A percentile compares a stretch with the other conserved stretches of the same genome.
Evolutionary conservation across 1,284 basidiomycete species (phyloP).

Genomic region (Filobasidium uniguttulatum): DNA sequence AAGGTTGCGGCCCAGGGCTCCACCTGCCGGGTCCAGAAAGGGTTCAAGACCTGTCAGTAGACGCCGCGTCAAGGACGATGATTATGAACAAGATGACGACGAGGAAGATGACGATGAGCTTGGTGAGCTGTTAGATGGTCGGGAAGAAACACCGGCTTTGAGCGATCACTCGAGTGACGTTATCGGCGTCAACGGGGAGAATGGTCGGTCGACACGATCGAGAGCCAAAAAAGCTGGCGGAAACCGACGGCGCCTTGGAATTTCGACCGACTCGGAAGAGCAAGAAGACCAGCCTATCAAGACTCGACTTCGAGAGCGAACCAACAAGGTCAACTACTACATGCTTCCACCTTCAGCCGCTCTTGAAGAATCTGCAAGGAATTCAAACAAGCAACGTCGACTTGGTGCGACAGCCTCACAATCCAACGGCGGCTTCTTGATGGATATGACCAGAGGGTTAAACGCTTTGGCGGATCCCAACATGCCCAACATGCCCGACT

Average conservation of each 20-base stretch:
- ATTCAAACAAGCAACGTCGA: constrained; percentile 18
- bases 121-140: constrained; percentile 29
- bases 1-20: not conserved
- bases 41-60: constrained; percentile 5
- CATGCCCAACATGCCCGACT: constrained; percentile 1
- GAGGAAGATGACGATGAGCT: constrained; percentile 36
- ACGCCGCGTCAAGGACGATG: not conserved
- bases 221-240: constrained; percentile 40
- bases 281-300: constrained; percentile 21
- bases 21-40: not conserved
- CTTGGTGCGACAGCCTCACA: constrained; percentile 14
- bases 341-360: constrained; percentile 31
- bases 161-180: not conserved
- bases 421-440: constrained; percentile 9
- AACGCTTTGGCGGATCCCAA: constrained; percentile 4
- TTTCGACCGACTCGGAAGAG: constrained; percentile 24
- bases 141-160: not conserved
- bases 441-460: constrained; percentile 8
- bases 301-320: constrained; percentile 30
- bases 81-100: constrained; percentile 25
- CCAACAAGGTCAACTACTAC: constrained; percentile 30
- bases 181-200: not conserved
- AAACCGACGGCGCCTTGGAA: constrained; percentile 27
- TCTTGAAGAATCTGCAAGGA: constrained; percentile 8
- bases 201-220: not conserved